Base-by-base conservation (phyloP, 768 basidiomycete species). In the Leccinum pellstonianum region DNA sequence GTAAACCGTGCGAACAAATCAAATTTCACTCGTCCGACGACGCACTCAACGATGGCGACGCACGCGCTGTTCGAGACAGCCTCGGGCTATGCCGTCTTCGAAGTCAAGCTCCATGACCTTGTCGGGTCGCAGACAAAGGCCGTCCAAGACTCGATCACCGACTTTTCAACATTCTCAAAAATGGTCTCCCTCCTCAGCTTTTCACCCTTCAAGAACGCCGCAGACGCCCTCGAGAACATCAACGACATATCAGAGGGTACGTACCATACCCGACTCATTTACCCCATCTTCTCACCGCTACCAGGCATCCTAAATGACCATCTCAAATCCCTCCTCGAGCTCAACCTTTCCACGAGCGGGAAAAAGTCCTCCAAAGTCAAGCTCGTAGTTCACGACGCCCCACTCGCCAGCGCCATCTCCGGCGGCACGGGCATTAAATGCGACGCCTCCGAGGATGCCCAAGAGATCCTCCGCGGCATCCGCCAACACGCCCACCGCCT, bases 241-340 rank as follows among this genome's bases (percentile, higher is more conserved):
- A 98, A 98, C 71, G 96, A 98, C 76, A 75, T 98, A 15, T 97
- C 95, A 10, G 95, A 98, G 81, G 94, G 96, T 94, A 61, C 31
- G 84, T 77, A 27, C 14, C 10, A 4, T 2, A 43, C 4, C 5
- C 11, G 6, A 25, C 5, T 31, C 2, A 2, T 7, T n/a, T 5
- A 3, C 29, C 2, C 14, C 0, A 23, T 11, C 5, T 1, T 33
- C 4, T 11, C 35, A 25, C 49, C 56, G 12, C 57, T 17, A 38
- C 4, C 64, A 96, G 95, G 94, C 60, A 83, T 95, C 62, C 75
- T 96, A 41, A 93, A 91, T 69, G 91, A 93, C 65, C 83, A 90
- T 73, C 79, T 97, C 54, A 84, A 86, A 71, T 85, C 89, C 49
- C 79, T 96, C 55, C 83, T 97, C 56, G 93, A 96, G 74, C 83